Conservation (phyloP, 495 filamentous ascomycete genomes). For the Hypoxylon lienhwacheense region DNA sequence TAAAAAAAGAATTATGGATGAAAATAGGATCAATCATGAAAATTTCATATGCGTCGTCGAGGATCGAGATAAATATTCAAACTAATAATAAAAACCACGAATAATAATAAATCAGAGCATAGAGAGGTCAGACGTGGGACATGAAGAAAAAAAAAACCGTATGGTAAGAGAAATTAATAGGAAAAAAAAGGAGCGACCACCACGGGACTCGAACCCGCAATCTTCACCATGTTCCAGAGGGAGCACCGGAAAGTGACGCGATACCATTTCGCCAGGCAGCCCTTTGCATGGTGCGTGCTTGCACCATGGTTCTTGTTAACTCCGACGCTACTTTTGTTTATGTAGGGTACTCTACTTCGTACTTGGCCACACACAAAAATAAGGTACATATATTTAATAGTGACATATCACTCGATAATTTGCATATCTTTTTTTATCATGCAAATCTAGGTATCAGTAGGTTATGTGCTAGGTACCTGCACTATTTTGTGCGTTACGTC, state of each 20-base stretch:
- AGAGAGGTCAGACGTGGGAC: neutral
- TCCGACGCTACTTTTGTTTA: slow-evolving; percentile 1
- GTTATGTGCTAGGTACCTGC: no score
- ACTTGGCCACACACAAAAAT: no score
- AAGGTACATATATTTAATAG: no score
- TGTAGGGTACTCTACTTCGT: no score
- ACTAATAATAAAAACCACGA: neutral
- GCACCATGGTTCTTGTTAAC: slow-evolving; percentile 19
- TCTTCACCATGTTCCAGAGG: slow-evolving; percentile 34
- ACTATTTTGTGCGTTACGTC: no score
- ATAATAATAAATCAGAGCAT: neutral
- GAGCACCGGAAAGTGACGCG: slow-evolving; percentile 36
- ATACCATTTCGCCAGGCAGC: slow-evolving; percentile 38
- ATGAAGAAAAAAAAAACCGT: neutral
- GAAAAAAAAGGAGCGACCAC: slow-evolving; percentile 21
- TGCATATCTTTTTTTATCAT: no score
- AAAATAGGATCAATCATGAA: neutral
- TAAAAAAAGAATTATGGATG: no score
- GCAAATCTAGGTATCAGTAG: no score
- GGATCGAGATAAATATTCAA: neutral
- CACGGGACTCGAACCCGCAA: slow-evolving; percentile 40
- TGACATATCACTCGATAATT: no score
- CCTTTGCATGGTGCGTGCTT: neutral
- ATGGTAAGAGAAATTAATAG: slow-evolving; percentile 1
- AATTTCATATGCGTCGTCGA: neutral